phyloP scores from a whole-genome alignment of 768 basidiomycete species.

The Panellus pusillus region DNA sequence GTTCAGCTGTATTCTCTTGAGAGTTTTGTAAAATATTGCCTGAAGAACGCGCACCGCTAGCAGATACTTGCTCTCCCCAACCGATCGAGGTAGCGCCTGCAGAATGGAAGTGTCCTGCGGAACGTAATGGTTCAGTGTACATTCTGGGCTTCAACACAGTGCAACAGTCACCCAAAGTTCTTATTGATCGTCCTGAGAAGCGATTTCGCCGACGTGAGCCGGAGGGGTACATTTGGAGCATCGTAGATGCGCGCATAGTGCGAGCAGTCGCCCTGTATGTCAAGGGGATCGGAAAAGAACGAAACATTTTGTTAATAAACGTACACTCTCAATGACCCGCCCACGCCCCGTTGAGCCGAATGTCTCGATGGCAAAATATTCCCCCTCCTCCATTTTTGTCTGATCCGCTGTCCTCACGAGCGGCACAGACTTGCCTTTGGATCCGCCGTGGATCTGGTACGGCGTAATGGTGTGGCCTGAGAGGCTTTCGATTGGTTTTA shows the following conservation, averaged over 20 bases:
- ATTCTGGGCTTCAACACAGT: too few species aligned
- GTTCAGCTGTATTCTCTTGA: constrained; percentile 59
- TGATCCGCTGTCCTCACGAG: constrained; percentile 88
- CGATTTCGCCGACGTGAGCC: constrained; percentile 81
- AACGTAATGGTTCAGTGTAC: too few species aligned
- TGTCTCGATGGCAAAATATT: constrained; percentile 98
- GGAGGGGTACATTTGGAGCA: constrained; percentile 66
- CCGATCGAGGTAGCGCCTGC: constrained; percentile 92
- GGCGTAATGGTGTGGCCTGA: constrained; percentile 91
- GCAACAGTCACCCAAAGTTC: constrained; percentile 63
- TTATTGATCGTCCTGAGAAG: constrained; percentile 85
- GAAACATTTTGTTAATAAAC: constrained; percentile 14
- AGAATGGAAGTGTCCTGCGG: constrained; percentile 77
- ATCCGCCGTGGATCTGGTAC: constrained; percentile 86
- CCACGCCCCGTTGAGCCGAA: constrained; percentile 97
- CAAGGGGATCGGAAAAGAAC: not conserved
- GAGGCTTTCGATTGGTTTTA: constrained; percentile 91
- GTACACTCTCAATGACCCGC: constrained; percentile 77
- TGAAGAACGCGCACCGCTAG: constrained; percentile 63
- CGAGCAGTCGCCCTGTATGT: constrained; percentile 81
- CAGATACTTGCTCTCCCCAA: constrained; percentile 87
- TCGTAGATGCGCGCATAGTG: constrained; percentile 82
- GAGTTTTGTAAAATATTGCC: not conserved
- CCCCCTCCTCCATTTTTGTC: constrained; percentile 99
- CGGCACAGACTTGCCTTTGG: constrained; percentile 73